Conservation (phyloP, 768 basidiomycete genomes). For the Polyporus arcularius region DNA sequence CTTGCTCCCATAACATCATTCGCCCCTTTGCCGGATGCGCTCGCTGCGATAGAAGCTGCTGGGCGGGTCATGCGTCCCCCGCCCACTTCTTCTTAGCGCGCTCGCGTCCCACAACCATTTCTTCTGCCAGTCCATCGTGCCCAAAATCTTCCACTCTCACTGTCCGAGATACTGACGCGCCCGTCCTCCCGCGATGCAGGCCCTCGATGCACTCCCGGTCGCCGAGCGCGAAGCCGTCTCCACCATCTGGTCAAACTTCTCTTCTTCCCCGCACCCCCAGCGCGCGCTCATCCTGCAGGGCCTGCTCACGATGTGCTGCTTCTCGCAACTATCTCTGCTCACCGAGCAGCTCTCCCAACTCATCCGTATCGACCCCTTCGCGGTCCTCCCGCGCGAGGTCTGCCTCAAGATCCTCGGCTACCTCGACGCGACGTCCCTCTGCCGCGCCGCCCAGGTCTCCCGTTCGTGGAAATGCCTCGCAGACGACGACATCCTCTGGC, state of each 20-base stretch:
- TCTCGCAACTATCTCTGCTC: slow-evolving; percentile 95
- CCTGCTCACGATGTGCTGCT: slow-evolving; percentile 98
- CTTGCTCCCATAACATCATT: background rate
- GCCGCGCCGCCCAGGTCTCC: slow-evolving; percentile 90
- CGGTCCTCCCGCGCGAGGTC: slow-evolving; percentile 87
- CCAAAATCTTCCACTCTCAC: background rate
- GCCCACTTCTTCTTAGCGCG: background rate
- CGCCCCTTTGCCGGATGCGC: background rate
- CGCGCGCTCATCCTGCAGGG: slow-evolving; percentile 95
- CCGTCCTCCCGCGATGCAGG: slow-evolving; percentile 45
- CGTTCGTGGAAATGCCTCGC: slow-evolving; percentile 84
- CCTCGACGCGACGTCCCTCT: slow-evolving; percentile 91
- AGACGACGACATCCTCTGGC: slow-evolving; percentile 95
- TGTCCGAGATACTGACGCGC: background rate
- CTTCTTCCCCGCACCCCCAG: slow-evolving; percentile 87
- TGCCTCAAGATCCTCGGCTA: slow-evolving; percentile 82
- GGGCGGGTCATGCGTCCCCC: background rate
- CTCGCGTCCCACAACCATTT: background rate
- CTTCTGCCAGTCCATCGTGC: background rate
- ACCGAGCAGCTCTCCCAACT: slow-evolving; percentile 89
- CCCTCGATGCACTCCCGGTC: slow-evolving; percentile 84
- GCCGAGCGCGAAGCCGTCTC: slow-evolving; percentile 87
- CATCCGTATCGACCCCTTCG: slow-evolving; percentile 95
- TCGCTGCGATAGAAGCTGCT: background rate
- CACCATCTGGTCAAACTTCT: slow-evolving; percentile 95